These are phyloP conservation scores for Fusarium verticillioides DNA, from an alignment of 2,329 filamentous ascomycete species.

Conservation along the genomic window DNA sequence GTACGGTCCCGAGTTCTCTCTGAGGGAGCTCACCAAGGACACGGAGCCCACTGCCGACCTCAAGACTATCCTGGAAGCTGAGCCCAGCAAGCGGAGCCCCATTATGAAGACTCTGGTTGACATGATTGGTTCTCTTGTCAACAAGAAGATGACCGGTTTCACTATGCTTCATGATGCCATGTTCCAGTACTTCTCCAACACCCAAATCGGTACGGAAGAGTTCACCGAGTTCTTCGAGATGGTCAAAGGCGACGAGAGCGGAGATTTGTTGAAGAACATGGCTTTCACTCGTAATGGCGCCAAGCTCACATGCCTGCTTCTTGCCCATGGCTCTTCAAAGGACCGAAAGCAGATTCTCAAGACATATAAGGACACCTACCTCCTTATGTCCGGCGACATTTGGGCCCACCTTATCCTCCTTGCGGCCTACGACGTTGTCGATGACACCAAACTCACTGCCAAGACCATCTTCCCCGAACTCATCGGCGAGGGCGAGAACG, in stretches of 20 bases:
- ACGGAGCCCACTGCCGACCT: conserved; percentile 74
- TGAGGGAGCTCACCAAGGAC: conserved; percentile 72
- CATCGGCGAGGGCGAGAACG: conserved; percentile 75
- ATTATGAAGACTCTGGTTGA: conserved; percentile 88
- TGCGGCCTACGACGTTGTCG: conserved; percentile 88
- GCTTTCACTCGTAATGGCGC: conserved; percentile 93
- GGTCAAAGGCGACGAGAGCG: conserved; percentile 90
- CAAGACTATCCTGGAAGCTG: conserved; percentile 75
- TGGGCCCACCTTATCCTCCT: conserved; percentile 85
- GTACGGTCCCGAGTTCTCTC: conserved; percentile 93
- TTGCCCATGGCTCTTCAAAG: conserved; percentile 90
- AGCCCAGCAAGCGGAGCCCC: conserved; percentile 85
- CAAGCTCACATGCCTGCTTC: conserved; percentile 79
- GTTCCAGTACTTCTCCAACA: conserved; percentile 92
- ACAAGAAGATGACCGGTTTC: conserved; percentile 97
- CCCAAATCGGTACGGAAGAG: conserved; percentile 80
- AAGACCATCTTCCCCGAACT: conserved; percentile 92
- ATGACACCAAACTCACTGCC: conserved; percentile 89
- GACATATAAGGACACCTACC: conserved; percentile 89
- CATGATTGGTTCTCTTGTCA: conserved; percentile 90
- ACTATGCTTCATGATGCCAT: conserved; percentile 98
- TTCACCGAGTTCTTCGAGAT: conserved; percentile 89
- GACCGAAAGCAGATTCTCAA: conserved; percentile 90
- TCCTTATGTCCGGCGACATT: conserved; percentile 83
- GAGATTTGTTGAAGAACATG: conserved; percentile 92